Evolutionary conservation across 805 yeast species (phyloP), one percentile per base, ranked within the genome.

Genomic region (Komagataella pseudopastoris): DNA sequence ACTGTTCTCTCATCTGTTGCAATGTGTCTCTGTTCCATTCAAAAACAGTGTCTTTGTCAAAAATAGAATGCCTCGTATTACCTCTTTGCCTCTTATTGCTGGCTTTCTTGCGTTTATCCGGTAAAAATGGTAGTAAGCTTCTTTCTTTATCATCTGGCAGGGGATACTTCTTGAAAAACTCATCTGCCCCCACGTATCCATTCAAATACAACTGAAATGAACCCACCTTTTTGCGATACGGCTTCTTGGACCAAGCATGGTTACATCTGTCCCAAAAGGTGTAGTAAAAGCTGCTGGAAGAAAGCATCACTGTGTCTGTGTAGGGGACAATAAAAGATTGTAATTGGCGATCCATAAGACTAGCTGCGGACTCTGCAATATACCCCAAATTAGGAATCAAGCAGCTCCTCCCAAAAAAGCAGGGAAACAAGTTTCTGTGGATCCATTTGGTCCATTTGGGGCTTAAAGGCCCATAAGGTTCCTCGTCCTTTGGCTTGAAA

Each of bases 371-470:
- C 60, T 84, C 90, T 53, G 86, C 76, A 16, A 83, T 72, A 60
- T 83, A 84, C 0, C 88, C 89, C 45, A 80, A 70, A 61, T 84
- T 84, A 1, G 88, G 88, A 23, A 84, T 81, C 49, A 84, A 64
- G 60, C 89, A 83, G 36, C 83, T 75, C 50, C 90, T 63, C 4
- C 90, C 89, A 64, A 84, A 84, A 60, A 82, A 83, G 57, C 88
- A 84, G 2, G 90, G 90, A 52, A 84, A 84, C 54, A 84, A 72
- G 23, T 83, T 84, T 56, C 89, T 63, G 60, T 84, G 89, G 3
- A 82, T 61, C 89, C 90, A 84, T 63, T 84, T 84, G 1, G 85
- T 77, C 88, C 89, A 81, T 60, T 84, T 84, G 1, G 90, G 89
- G 3, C 85, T 78, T 50, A 84, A 59, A 1, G 88, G 87, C 0